Conservation (phyloP, 2,329 filamentous ascomycete genomes). For the Alternaria sp. region DNA sequence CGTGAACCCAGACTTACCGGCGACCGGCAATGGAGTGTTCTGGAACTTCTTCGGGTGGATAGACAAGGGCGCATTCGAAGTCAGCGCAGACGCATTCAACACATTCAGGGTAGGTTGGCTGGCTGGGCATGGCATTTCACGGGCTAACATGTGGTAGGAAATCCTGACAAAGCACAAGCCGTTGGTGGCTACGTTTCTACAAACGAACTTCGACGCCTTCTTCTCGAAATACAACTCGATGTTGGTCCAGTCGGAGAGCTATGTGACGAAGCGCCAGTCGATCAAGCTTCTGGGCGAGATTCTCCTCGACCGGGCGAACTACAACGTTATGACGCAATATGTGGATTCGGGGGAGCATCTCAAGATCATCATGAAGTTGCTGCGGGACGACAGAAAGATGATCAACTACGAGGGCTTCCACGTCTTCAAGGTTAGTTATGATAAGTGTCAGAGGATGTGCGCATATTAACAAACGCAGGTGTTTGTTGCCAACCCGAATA, state of each 20-base stretch:
- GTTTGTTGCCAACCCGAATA: slow-evolving; percentile 98
- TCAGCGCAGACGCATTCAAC: slow-evolving; percentile 95
- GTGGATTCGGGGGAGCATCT: slow-evolving; percentile 94
- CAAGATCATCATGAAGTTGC: slow-evolving; percentile 97
- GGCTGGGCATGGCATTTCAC: background rate
- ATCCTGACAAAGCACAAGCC: slow-evolving; percentile 93
- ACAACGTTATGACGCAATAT: slow-evolving; percentile 97
- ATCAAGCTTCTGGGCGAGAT: slow-evolving; percentile 98
- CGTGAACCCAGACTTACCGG: slow-evolving; percentile 76
- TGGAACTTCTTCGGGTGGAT: slow-evolving; percentile 99
- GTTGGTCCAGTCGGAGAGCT: slow-evolving; percentile 89
- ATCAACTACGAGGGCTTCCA: slow-evolving; percentile 99
- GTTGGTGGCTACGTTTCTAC: slow-evolving; percentile 85
- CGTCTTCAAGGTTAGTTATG: slow-evolving; percentile 78
- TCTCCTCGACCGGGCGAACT: slow-evolving; percentile 91
- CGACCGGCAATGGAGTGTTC: slow-evolving; percentile 84
- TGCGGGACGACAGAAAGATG: slow-evolving; percentile 96
- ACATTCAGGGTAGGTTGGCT: slow-evolving; percentile 77
- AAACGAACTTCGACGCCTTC: slow-evolving; percentile 90
- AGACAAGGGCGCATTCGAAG: slow-evolving; percentile 93
- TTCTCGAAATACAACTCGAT: slow-evolving; percentile 89
- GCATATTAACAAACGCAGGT: slow-evolving; percentile 60
- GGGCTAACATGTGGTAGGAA: slow-evolving; percentile 66
- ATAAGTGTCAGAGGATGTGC: background rate
- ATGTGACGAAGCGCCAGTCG: slow-evolving; percentile 96